Conservation (phyloP, 2,329 filamentous ascomycete genomes). For the Fusarium mangiferae region DNA sequence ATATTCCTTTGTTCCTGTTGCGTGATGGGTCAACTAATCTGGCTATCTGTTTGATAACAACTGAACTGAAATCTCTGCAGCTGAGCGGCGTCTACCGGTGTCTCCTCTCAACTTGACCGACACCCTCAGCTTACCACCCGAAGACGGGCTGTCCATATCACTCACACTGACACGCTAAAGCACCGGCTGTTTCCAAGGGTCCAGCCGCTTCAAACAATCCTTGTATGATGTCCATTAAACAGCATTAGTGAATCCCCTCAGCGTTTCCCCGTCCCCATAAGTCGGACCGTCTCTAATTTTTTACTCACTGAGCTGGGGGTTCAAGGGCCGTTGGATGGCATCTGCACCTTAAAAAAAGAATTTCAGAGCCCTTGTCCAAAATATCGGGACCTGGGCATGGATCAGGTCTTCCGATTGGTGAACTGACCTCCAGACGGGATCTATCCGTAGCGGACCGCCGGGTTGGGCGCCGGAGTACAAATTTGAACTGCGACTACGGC, state of each 20-base stretch:
- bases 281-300: conserved; percentile 22
- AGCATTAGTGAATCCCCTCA: conserved; percentile 6
- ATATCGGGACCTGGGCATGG: conserved; percentile 13
- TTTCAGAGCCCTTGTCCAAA: neutral
- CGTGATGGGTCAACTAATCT: neutral
- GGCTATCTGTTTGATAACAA: neutral
- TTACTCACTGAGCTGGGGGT: conserved; percentile 11
- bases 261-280: conserved; percentile 13
- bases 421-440: conserved; percentile 15
- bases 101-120: conserved; percentile 1
- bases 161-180: neutral
- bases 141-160: neutral
- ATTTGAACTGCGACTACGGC: neutral
- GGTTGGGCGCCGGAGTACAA: conserved; percentile 19
- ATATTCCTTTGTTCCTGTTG: neutral
- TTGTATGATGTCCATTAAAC: conserved; percentile 18
- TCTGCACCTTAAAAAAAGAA: conserved; percentile 5
- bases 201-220: conserved; percentile 1
- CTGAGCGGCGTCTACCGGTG: conserved; percentile 5
- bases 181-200: conserved; percentile 7
- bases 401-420: conserved; percentile 28
- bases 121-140: conserved; percentile 17
- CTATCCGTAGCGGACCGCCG: conserved; percentile 34
- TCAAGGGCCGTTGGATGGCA: conserved; percentile 20
- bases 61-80: conserved; percentile 15